Base-by-base conservation (phyloP, 73 alveolate genomes). In the Tetrahymena borealis region DNA sequence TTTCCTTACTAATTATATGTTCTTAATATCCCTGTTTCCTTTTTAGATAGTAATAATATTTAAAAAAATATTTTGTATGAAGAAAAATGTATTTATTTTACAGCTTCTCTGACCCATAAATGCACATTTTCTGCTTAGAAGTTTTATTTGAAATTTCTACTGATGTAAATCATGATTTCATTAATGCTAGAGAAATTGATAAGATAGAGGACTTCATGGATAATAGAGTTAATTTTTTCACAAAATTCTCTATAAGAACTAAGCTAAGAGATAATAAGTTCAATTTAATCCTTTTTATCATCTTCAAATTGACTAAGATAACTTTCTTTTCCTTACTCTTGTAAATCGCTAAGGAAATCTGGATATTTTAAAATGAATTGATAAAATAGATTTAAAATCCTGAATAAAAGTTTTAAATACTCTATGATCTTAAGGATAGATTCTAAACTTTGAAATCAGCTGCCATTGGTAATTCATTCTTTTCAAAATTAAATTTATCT, bases 81-180 rank as follows among this genome's bases (percentile, higher is more conserved):
- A 15, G 9, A 24, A 24, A 1, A 10, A 15, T 60, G 10, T 43
- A 11, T 1, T n/a, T 60, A 28, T 20, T 1, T 60, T 60, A 60
- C 85, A 28, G 85, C 85, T 60, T 60, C 85, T 60, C 85, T 60
- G 37, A 60, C 85, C 85, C 85, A 60, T 60, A 60, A 60, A 60
- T 60, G 85, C n/a, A 60, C 85, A 60, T 60, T 60, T 60, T 60
- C 85, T 24, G 85, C 85, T n/a, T 60, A 60, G 35, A 60, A 60
- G 13, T 60, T 60, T 20, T 60, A 28, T 16, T 60, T 60, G 28
- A 60, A 20, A 20, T 60, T 60, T 60, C 85, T 60, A n/a, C 85
- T 18, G 11, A 60, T 16, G 10, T 60, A 60, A 1, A 60, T 35
- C 85, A 60, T 60, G 1, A 60, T 60, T 24, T 60, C 85, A 15